phyloP scores from a whole-genome alignment of 371 early-diverging fungal species.

The Blakeslea trispora region DNA sequence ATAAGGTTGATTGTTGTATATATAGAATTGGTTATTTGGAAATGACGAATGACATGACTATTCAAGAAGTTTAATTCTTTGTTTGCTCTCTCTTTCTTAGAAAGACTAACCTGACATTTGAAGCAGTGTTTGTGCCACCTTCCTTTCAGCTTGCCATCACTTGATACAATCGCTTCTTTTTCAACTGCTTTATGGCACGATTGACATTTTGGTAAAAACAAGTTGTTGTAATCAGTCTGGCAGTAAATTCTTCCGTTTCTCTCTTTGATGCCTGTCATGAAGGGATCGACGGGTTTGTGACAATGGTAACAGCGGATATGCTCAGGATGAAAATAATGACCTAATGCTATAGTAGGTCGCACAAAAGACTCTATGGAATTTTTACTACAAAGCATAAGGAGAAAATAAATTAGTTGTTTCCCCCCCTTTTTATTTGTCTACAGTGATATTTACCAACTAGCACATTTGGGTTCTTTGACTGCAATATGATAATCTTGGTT shows the following conservation, averaged over 20 bases:
- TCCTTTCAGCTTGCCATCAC: conserved; percentile 68
- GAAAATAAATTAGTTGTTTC: too few relatives aligned
- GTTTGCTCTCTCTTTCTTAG: neutral
- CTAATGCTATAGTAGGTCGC: conserved; percentile 56
- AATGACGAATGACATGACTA: conserved; percentile 53
- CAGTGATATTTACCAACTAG: conserved; percentile 41
- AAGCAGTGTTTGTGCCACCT: conserved; percentile 66
- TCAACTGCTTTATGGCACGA: conserved; percentile 66
- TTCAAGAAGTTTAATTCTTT: conserved; percentile 34
- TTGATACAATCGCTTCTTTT: conserved; percentile 68
- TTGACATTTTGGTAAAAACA: conserved; percentile 64
- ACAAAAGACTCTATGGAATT: conserved; percentile 40
- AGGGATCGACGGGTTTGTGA: conserved; percentile 56
- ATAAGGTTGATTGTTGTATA: conserved; percentile 74
- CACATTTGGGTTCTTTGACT: conserved; percentile 33
- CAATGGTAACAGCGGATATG: conserved; percentile 64
- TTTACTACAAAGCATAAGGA: conserved; percentile 45
- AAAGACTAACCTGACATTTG: conserved; percentile 34
- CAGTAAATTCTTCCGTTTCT: conserved; percentile 71
- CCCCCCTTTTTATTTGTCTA: too few relatives aligned
- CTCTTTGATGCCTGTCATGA: conserved; percentile 69
- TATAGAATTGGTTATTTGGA: conserved; percentile 83
- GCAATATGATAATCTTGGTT: conserved; percentile 50
- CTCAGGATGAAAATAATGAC: conserved; percentile 56
- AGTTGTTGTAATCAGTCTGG: conserved; percentile 61